These are phyloP conservation scores for Scheffersomyces ergatensis DNA, from an alignment of 805 yeast species.

Conservation along the genomic window DNA sequence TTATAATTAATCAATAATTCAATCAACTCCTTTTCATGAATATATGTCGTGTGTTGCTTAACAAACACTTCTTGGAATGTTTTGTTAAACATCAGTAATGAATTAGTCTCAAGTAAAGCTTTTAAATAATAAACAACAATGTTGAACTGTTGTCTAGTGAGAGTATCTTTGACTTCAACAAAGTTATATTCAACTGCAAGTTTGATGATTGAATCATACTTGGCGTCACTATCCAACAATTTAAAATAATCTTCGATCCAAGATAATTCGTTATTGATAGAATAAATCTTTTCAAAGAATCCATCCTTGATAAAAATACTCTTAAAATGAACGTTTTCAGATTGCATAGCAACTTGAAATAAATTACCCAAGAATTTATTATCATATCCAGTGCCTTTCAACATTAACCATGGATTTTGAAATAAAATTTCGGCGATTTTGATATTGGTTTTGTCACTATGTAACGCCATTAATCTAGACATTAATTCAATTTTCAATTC, in stretches of 20 bases:
- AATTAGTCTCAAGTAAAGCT: background rate
- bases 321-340: conserved; percentile 1
- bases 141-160: background rate
- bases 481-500: conserved; percentile 8
- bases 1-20: conserved; percentile 24
- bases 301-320: background rate
- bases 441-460: conserved; percentile 24
- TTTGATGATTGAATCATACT: conserved; percentile 5
- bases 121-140: background rate
- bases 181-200: conserved; percentile 7
- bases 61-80: background rate
- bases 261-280: conserved; percentile 6
- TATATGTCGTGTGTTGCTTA: background rate
- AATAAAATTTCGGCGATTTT: conserved; percentile 16
- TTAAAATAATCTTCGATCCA: conserved; percentile 19
- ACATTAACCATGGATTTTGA: conserved; percentile 1
- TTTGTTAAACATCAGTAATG: background rate
- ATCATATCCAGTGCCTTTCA: background rate
- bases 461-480: conserved; percentile 14
- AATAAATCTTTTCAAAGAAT: conserved; percentile 15
- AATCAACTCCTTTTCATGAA: conserved; percentile 10
- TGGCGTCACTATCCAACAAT: conserved; percentile 4
- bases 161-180: conserved; percentile 1
- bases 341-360: conserved; percentile 1
- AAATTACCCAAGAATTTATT: conserved; percentile 7